These are phyloP conservation scores for Spongispora temasekensis DNA, from an alignment of 1,284 basidiomycete genomes.

Conservation along the genomic window DNA sequence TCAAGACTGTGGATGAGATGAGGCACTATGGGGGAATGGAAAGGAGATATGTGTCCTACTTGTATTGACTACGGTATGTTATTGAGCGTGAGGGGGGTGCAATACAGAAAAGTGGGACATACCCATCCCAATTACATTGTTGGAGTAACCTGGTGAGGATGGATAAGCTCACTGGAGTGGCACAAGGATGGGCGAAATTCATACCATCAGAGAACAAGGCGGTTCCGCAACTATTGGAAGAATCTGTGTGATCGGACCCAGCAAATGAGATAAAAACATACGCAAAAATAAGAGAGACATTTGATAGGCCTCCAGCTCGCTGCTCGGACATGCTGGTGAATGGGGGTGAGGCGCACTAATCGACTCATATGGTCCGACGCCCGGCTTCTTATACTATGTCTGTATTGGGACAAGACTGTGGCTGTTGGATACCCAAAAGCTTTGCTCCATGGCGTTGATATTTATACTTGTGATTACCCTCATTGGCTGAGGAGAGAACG, in stretches of 20 bases:
- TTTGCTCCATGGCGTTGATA: neutral
- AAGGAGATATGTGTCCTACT: constrained; percentile 40
- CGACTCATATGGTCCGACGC: neutral
- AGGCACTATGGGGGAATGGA: neutral
- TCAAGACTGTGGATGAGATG: constrained; percentile 51
- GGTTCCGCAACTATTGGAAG: constrained; percentile 65
- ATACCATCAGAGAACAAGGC: constrained; percentile 87
- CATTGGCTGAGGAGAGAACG: constrained; percentile 26
- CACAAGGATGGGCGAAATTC: neutral
- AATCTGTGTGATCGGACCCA: constrained; percentile 2
- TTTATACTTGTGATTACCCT: neutral
- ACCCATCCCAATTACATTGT: constrained; percentile 77
- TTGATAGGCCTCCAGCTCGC: constrained; percentile 36
- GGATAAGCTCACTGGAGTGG: constrained; percentile 4
- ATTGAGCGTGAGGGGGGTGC: constrained; percentile 6
- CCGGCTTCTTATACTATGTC: constrained; percentile 23
- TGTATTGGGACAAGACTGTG: neutral
- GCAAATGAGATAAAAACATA: constrained; percentile 38
- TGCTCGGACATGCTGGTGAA: constrained; percentile 21
- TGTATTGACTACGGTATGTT: constrained; percentile 44
- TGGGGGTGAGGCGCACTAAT: neutral
- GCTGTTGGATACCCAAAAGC: neutral
- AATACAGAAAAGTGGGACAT: constrained; percentile 29
- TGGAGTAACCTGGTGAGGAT: constrained; percentile 73
- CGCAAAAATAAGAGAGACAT: constrained; percentile 80